Base-by-base conservation (phyloP, 169 alveolate genomes). In the Eimeria maxima region DNA sequence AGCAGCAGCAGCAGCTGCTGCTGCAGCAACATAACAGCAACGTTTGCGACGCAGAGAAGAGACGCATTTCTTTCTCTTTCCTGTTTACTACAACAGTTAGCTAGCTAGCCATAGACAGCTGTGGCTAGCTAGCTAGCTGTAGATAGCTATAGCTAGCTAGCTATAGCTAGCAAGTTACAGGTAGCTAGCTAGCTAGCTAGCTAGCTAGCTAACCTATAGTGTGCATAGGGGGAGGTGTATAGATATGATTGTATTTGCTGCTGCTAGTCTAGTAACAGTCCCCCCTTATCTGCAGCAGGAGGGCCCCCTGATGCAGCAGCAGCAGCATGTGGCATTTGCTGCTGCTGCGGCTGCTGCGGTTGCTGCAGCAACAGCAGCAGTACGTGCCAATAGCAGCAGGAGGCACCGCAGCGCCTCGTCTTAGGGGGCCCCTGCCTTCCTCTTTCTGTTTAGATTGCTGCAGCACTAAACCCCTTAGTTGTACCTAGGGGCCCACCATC, bases 311-410 rank as follows among this genome's bases (percentile, higher is more conserved):
- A 33, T 65, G 74, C 80, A n/a, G 80, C 80, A 69, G 80, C 80
- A 69, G 80, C 80, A n/a, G 80, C 80, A 69, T 42, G 27, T n/a
- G 20, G 80, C 80, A 10, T 8, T 45, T 5, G 45, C 38, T 2
- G 80, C 38, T 7, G 80, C 80, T 6, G 45, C 42, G 27, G 1
- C 45, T n/a, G 80, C 80, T n/a, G 80, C 80, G n/a, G n/a, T n/a
- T 53, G 80, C 80, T 11, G 80, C 80, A 69, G 80, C 80, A 10
- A 6, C 45, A n/a, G 80, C 80, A 10, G 80, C 80, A n/a, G 80
- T 45, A 69, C 27, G 47, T n/a, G 80, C 47, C 7, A 45, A 42
- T 53, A 65, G 76, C 76, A 65, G 76, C 76, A 27, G 76, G n/a
- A 2, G 2, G 3, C 33, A 8, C 76, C 42, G 33, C 76, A 16